Conservation (phyloP, 2,329 filamentous ascomycete species). For the Dothistroma septosporum region DNA sequence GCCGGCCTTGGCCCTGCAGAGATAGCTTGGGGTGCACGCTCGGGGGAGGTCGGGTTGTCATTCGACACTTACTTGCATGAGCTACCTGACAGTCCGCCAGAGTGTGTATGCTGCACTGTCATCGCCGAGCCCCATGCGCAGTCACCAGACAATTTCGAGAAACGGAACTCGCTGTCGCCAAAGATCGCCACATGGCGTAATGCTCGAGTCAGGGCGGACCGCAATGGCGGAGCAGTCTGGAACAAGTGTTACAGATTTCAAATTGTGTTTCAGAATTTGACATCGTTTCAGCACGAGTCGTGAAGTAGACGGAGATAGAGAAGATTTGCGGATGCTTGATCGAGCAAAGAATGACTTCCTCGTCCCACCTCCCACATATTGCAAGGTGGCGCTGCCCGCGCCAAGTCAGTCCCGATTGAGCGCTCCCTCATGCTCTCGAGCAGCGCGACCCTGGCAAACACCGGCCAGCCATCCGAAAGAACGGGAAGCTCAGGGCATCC, state of each 20-base stretch:
- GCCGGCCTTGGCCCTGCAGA: neutral
- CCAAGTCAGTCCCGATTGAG: neutral
- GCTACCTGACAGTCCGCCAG: neutral
- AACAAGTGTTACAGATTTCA: conserved; percentile 7
- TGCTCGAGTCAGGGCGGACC: neutral
- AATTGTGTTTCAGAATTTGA: conserved; percentile 4
- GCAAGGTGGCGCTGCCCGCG: neutral
- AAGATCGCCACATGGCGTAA: neutral
- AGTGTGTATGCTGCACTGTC: neutral
- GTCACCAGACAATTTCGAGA: neutral
- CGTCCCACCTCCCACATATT: neutral
- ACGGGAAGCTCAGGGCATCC: neutral
- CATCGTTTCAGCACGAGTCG: conserved; percentile 1
- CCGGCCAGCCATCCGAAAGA: neutral
- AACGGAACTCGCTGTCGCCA: neutral
- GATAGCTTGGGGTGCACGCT: neutral
- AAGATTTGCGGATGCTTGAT: conserved; percentile 2
- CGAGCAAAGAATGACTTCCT: conserved; percentile 1
- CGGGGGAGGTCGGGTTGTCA: neutral
- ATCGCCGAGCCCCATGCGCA: neutral
- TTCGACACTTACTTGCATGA: conserved; percentile 1
- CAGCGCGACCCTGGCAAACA: neutral
- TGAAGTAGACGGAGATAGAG: neutral
- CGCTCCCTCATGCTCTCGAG: neutral
- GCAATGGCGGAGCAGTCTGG: neutral